A percentile compares a stretch with the other conserved stretches of the same genome.
Conservation (phyloP, 139 green algal genomes). For the Spirogloea muscicola region DNA sequence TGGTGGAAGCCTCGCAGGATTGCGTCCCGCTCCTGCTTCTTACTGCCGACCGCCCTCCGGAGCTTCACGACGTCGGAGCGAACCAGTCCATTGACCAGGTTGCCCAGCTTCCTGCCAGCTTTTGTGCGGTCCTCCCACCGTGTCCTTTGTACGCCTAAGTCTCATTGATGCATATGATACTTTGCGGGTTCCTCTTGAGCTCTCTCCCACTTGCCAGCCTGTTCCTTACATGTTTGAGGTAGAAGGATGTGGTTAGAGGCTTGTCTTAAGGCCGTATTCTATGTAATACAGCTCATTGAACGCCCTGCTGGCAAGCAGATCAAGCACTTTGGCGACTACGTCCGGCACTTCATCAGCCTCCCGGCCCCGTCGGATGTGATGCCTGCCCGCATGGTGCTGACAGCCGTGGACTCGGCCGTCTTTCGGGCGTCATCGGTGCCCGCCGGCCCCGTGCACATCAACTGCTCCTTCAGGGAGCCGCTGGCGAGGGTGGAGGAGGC, state of each 20-base stretch:
- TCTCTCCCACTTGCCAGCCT: too few relatives aligned
- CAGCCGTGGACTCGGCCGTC: conserved; percentile 65
- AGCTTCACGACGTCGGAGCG: conserved; percentile 84
- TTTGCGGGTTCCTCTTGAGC: too few relatives aligned
- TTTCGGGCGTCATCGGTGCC: conserved; percentile 20
- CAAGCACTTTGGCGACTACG: conserved; percentile 89
- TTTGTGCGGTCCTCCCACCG: too few relatives aligned
- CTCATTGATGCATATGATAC: too few relatives aligned
- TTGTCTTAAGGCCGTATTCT: too few relatives aligned
- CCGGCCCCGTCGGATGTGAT: conserved; percentile 57
- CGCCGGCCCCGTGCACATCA: conserved; percentile 90
- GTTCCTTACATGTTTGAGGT: too few relatives aligned
- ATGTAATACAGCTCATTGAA: too few relatives aligned
- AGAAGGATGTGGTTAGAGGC: too few relatives aligned
- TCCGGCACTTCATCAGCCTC: conserved; percentile 75
- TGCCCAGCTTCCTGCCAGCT: too few relatives aligned
- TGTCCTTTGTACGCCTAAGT: too few relatives aligned
- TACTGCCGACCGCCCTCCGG: conserved; percentile 84
- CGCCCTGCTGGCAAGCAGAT: too few relatives aligned
- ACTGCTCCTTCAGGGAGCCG: conserved; percentile 89
- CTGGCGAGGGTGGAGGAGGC: conserved; percentile 63
- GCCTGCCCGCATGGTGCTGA: conserved; percentile 65
- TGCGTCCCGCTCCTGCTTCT: conserved; percentile 85
- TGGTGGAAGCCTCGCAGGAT: conserved; percentile 79
- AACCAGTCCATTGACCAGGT: conserved; percentile 74